A percentile compares a stretch with the other conserved stretches of the same genome.
Conservation (phyloP, 2,329 filamentous ascomycete genomes). For the Fusarium algeriense region DNA sequence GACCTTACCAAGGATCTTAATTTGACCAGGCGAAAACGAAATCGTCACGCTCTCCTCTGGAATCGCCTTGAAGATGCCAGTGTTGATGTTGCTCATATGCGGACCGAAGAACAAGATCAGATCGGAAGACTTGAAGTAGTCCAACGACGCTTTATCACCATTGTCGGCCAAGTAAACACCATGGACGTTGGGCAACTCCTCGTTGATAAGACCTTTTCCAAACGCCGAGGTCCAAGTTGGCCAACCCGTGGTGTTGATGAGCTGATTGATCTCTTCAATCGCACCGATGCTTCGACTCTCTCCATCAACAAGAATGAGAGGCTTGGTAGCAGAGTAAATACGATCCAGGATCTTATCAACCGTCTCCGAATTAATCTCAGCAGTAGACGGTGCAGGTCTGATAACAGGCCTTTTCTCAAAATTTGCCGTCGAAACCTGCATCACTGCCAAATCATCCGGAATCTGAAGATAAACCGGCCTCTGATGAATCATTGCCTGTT, state of each 20-base stretch:
- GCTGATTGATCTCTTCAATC: neutral
- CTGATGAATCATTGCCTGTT: slow-evolving; percentile 8
- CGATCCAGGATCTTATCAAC: neutral
- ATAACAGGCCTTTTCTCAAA: neutral
- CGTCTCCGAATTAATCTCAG: neutral
- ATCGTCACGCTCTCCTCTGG: neutral
- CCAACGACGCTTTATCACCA: neutral
- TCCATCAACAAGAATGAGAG: slow-evolving; percentile 10
- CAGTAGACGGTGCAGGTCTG: neutral
- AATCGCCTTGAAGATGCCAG: slow-evolving; percentile 6
- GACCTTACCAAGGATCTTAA: neutral
- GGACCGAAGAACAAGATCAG: slow-evolving; percentile 17
- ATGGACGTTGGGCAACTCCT: slow-evolving; percentile 16
- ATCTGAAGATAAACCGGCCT: slow-evolving; percentile 20
- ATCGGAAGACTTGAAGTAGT: slow-evolving; percentile 16
- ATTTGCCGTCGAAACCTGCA: neutral
- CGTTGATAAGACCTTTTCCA: slow-evolving; percentile 7
- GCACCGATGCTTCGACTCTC: slow-evolving; percentile 7
- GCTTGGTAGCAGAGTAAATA: slow-evolving; percentile 13
- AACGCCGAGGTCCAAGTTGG: slow-evolving; percentile 22
- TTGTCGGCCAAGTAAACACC: slow-evolving; percentile 6
- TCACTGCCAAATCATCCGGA: slow-evolving; percentile 12
- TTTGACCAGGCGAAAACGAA: slow-evolving; percentile 1
- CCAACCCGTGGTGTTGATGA: neutral
- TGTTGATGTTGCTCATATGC: slow-evolving; percentile 23